These are phyloP conservation scores for Rhizopogon vesiculosus DNA, from an alignment of 768 basidiomycete species.

Conservation along the genomic window DNA sequence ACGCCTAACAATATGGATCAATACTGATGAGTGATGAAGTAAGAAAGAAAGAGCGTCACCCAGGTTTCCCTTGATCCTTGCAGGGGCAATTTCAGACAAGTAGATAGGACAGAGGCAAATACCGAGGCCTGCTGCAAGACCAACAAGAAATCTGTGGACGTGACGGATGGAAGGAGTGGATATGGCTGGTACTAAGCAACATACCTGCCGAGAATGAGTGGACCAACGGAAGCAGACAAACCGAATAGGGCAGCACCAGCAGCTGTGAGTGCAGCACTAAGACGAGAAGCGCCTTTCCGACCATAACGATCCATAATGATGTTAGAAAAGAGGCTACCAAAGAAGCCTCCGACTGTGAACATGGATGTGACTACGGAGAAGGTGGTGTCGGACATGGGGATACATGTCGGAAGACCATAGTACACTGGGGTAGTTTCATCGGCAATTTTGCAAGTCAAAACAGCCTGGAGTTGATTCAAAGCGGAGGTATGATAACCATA, in stretches of 20 bases:
- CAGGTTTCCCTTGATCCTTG: slow-evolving; percentile 67
- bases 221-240: slow-evolving; percentile 48
- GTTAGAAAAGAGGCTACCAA: slow-evolving; percentile 70
- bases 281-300: slow-evolving; percentile 58
- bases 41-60: slow-evolving; percentile 36
- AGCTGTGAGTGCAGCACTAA: slow-evolving; percentile 52
- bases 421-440: slow-evolving; percentile 10
- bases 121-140: slow-evolving; percentile 69
- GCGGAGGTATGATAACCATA: slow-evolving; percentile 94
- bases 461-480: slow-evolving; percentile 82
- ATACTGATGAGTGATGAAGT: neutral
- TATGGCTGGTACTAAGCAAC: slow-evolving; percentile 8
- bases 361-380: slow-evolving; percentile 84
- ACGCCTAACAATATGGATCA: slow-evolving; percentile 44
- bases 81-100: slow-evolving; percentile 81
- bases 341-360: slow-evolving; percentile 84
- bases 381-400: slow-evolving; percentile 68
- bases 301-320: slow-evolving; percentile 67
- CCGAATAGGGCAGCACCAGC: slow-evolving; percentile 65
- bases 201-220: slow-evolving; percentile 65
- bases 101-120: slow-evolving; percentile 81
- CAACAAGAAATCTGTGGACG: slow-evolving; percentile 50
- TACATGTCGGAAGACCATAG: slow-evolving; percentile 62
- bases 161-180: neutral
- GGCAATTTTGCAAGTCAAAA: slow-evolving; percentile 60